A percentile compares a stretch with the other conserved stretches of the same genome.
phyloP scores from a whole-genome alignment of 2,329 filamentous ascomycete species.

The Diaporthe sp. region DNA sequence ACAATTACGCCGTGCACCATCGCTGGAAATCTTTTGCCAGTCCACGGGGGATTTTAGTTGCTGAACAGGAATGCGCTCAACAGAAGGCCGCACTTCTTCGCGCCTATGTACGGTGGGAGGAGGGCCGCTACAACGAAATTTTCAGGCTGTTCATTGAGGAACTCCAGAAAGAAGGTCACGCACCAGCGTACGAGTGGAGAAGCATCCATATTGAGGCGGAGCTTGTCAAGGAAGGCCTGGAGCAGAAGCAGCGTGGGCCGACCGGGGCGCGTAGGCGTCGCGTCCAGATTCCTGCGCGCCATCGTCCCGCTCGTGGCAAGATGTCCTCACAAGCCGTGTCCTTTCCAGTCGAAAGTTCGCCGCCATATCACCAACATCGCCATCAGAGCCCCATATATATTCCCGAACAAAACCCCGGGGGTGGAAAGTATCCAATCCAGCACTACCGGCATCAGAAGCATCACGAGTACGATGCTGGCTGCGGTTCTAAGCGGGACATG shows the following conservation, averaged over 20 bases:
- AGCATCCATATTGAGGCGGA: conserved; percentile 60
- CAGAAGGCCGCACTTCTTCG: conserved; percentile 30
- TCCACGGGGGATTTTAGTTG: too few relatives aligned
- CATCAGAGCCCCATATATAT: too few relatives aligned
- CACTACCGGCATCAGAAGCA: too few relatives aligned
- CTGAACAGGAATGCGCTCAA: too few relatives aligned
- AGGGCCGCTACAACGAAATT: conserved; percentile 44
- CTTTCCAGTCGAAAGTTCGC: too few relatives aligned
- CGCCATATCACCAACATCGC: too few relatives aligned
- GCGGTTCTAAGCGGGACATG: not conserved
- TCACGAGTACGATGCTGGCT: too few relatives aligned
- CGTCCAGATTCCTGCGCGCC: conserved; percentile 21
- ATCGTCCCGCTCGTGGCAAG: not conserved
- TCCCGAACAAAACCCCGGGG: too few relatives aligned
- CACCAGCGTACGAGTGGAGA: conserved; percentile 56
- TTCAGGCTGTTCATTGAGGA: conserved; percentile 52
- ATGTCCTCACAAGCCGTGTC: too few relatives aligned
- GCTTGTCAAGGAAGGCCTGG: conserved; percentile 59
- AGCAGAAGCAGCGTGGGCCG: conserved; percentile 55
- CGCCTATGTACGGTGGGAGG: conserved; percentile 28
- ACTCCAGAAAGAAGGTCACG: conserved; percentile 60
- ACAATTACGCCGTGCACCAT: too few relatives aligned
- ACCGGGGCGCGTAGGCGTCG: conserved; percentile 54
- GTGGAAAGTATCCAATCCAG: too few relatives aligned
- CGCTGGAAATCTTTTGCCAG: not conserved